These are phyloP conservation scores for Colletotrichum eremochloae DNA, from an alignment of 2,329 filamentous ascomycete species.

Conservation along the genomic window DNA sequence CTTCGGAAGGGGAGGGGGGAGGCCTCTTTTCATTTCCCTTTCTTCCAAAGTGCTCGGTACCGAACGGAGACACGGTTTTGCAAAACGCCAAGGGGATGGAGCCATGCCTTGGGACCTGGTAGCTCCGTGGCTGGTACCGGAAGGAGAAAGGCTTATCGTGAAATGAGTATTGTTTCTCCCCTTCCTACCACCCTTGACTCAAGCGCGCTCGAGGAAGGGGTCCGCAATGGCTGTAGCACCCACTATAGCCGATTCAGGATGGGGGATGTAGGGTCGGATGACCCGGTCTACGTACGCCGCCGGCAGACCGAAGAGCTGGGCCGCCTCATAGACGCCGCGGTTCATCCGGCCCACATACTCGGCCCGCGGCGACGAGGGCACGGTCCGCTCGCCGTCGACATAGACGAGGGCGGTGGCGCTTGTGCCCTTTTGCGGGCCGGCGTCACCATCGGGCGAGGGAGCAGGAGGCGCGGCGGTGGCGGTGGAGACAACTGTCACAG, in stretches of 20 bases:
- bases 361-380: constrained; percentile 57
- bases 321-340: constrained; percentile 70
- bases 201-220: constrained; percentile 1
- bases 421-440: no score
- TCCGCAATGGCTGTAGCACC: neutral
- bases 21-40: neutral
- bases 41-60: neutral
- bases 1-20: neutral
- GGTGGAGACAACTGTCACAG: constrained; percentile 53
- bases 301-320: constrained; percentile 66
- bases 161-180: neutral
- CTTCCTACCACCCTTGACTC: neutral
- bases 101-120: neutral
- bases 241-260: neutral
- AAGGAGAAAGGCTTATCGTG: neutral
- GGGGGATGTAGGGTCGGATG: constrained; percentile 61
- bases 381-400: constrained; percentile 62
- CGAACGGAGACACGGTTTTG: neutral
- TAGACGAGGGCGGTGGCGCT: constrained; percentile 67
- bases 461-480: constrained; percentile 1
- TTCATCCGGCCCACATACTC: constrained; percentile 78
- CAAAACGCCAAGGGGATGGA: neutral
- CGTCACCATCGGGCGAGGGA: neutral
- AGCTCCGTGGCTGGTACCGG: neutral
- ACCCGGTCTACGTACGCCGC: constrained; percentile 65